These are phyloP conservation scores for Cadophora gregata DNA, from an alignment of 2,329 filamentous ascomycete genomes.

Conservation along the genomic window DNA sequence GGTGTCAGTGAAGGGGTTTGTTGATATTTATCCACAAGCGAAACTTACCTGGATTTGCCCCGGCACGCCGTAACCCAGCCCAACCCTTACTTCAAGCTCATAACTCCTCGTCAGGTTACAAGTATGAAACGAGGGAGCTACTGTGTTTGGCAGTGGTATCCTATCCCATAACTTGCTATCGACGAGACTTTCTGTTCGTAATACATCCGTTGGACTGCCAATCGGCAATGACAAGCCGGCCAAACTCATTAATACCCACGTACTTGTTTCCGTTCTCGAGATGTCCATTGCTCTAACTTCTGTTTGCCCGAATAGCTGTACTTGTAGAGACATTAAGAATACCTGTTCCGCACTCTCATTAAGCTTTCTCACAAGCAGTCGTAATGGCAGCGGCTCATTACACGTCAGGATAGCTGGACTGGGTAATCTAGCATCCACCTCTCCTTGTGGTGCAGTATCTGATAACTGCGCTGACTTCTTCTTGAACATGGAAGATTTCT, in stretches of 20 bases:
- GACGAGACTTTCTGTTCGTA: conserved; percentile 71
- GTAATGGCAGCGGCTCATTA: conserved; percentile 82
- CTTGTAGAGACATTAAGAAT: conserved; percentile 78
- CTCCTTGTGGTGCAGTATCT: conserved; percentile 70
- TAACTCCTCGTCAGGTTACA: conserved; percentile 88
- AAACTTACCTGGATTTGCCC: conserved; percentile 46
- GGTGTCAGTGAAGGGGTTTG: conserved; percentile 24
- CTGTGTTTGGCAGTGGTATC: conserved; percentile 77
- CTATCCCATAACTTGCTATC: conserved; percentile 76
- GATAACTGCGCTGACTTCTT: conserved; percentile 42
- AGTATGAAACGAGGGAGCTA: conserved; percentile 84
- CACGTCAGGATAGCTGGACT: conserved; percentile 89
- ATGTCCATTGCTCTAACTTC: conserved; percentile 80
- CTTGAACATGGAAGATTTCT: conserved; percentile 41
- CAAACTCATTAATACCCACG: conserved; percentile 77
- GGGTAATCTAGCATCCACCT: conserved; percentile 79
- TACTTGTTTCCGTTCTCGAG: conserved; percentile 69
- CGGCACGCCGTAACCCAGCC: conserved; percentile 74
- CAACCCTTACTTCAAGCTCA: conserved; percentile 81
- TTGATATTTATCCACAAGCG: not conserved
- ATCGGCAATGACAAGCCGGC: conserved; percentile 76
- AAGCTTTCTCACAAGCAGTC: conserved; percentile 79
- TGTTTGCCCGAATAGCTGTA: conserved; percentile 82
- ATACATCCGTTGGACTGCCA: conserved; percentile 61
- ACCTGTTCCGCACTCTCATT: conserved; percentile 72